Conservation (phyloP, 768 basidiomycete genomes). For the Lactarius quietus region DNA sequence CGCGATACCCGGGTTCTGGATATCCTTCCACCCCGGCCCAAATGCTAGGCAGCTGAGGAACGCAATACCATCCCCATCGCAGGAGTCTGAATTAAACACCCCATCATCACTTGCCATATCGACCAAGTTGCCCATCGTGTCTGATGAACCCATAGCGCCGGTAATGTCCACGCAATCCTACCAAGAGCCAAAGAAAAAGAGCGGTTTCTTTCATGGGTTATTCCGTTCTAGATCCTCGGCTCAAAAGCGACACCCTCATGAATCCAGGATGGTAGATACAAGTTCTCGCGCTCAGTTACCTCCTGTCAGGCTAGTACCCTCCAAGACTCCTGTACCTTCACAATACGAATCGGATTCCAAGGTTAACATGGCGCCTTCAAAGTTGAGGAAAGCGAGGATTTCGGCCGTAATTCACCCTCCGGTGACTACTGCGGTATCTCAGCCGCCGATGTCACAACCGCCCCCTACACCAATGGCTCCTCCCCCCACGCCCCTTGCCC, state of each 20-base stretch:
- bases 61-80: slow-evolving; percentile 22
- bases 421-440: background rate
- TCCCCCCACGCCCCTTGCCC: slow-evolving; percentile 2
- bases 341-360: slow-evolving; percentile 23
- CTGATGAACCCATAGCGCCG: slow-evolving; percentile 20
- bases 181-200: slow-evolving; percentile 26
- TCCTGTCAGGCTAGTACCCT: slow-evolving; percentile 10
- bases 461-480: background rate
- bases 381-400: slow-evolving; percentile 8
- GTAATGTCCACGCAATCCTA: slow-evolving; percentile 23
- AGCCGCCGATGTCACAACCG: background rate
- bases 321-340: slow-evolving; percentile 5
- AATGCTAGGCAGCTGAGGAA: slow-evolving; percentile 15
- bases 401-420: background rate
- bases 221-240: slow-evolving; percentile 26
- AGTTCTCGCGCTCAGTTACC: slow-evolving; percentile 10
- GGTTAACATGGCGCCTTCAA: slow-evolving; percentile 3
- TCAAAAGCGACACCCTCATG: slow-evolving; percentile 17
- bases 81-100: slow-evolving; percentile 26
- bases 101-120: slow-evolving; percentile 26
- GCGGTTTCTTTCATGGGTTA: slow-evolving; percentile 25
- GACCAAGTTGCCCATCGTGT: slow-evolving; percentile 19
- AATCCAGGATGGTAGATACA: slow-evolving; percentile 4
- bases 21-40: slow-evolving; percentile 17
- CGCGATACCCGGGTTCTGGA: slow-evolving; percentile 11